phyloP scores from a whole-genome alignment of 2,329 filamentous ascomycete species.

The Hypomyces perniciosus region DNA sequence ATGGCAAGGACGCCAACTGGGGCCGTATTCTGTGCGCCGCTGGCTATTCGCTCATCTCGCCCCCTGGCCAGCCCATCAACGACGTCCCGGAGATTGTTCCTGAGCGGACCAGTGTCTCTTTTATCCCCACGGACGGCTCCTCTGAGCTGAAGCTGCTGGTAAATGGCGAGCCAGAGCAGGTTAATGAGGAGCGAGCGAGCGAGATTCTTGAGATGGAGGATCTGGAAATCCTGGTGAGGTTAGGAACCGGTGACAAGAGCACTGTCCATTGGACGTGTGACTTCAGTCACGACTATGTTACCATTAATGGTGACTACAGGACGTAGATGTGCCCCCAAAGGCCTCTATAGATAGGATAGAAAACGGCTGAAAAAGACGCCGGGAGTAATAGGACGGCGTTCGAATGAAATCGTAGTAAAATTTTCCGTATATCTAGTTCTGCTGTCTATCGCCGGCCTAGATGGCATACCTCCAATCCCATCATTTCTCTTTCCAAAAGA shows the following conservation, averaged over 20 bases:
- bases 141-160: conserved; percentile 70
- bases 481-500: background rate
- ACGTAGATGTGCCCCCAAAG: conserved; percentile 35
- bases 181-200: conserved; percentile 70
- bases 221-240: conserved; percentile 67
- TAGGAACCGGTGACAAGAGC: conserved; percentile 64
- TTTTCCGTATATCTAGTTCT: too few relatives aligned
- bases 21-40: conserved; percentile 93
- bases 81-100: conserved; percentile 61
- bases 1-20: conserved; percentile 98
- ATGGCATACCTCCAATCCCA: too few relatives aligned
- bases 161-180: conserved; percentile 70
- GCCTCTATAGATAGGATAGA: background rate
- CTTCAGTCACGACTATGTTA: conserved; percentile 74
- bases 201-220: conserved; percentile 75
- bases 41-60: conserved; percentile 66
- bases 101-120: conserved; percentile 69
- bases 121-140: conserved; percentile 71
- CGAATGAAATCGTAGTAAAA: too few relatives aligned
- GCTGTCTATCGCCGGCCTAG: too few relatives aligned
- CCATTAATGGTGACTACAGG: conserved; percentile 63
- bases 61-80: conserved; percentile 49
- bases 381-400: too few relatives aligned
- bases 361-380: background rate
- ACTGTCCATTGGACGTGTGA: conserved; percentile 82